Conservation (phyloP, 352 stramenopile species). For the Phytophthora cryptogea region DNA sequence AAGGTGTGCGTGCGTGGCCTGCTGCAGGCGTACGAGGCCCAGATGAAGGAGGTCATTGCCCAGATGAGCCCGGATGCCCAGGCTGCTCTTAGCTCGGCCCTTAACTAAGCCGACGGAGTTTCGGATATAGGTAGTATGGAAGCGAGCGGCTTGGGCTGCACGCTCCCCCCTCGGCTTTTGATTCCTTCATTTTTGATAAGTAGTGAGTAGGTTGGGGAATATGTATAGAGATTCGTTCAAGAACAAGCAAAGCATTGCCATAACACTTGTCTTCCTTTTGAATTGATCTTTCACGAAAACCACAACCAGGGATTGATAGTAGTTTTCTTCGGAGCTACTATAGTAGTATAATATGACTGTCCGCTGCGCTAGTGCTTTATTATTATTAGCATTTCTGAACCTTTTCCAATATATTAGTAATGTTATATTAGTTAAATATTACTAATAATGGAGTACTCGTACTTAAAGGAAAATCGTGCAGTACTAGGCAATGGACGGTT, state of each 20-base stretch:
- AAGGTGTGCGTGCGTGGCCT: slow-evolving; percentile 71
- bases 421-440: too few relatives aligned
- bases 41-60: slow-evolving; percentile 81
- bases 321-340: too few relatives aligned
- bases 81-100: slow-evolving; percentile 58
- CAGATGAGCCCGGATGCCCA: slow-evolving; percentile 79
- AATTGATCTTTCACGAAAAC: too few relatives aligned
- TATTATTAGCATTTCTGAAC: too few relatives aligned
- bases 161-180: slow-evolving; percentile 12
- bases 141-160: neutral
- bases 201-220: slow-evolving; percentile 39
- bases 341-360: too few relatives aligned
- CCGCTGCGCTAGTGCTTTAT: too few relatives aligned
- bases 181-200: slow-evolving; percentile 36
- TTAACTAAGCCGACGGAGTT: slow-evolving; percentile 41
- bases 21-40: slow-evolving; percentile 65
- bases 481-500: too few relatives aligned
- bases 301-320: too few relatives aligned
- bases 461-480: too few relatives aligned
- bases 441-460: too few relatives aligned
- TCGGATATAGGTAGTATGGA: slow-evolving; percentile 26
- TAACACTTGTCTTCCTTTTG: neutral
- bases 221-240: slow-evolving; percentile 37
- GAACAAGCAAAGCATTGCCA: slow-evolving; percentile 2
- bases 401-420: too few relatives aligned